These are phyloP conservation scores for Xylaria sp. DNA, from an alignment of 2,329 filamentous ascomycete genomes.

Conservation along the genomic window DNA sequence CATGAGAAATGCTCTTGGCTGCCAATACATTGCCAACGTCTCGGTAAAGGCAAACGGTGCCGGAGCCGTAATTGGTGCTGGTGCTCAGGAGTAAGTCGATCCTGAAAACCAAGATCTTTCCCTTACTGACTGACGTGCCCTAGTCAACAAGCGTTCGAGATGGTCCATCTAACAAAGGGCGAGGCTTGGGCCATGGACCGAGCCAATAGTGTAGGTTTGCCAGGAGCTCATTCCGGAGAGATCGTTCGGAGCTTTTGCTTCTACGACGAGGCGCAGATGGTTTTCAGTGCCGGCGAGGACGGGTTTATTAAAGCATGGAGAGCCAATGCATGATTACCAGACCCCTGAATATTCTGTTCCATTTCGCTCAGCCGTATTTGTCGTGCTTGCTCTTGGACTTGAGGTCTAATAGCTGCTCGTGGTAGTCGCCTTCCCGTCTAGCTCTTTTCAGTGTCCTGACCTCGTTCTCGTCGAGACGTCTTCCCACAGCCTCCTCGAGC, in stretches of 20 bases:
- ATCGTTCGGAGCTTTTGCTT: conserved; percentile 67
- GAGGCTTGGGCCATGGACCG: conserved; percentile 57
- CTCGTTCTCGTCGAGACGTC: conserved; percentile 80
- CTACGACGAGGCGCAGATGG: conserved; percentile 60
- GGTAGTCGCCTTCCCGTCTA: conserved; percentile 83
- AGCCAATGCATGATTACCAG: conserved; percentile 36
- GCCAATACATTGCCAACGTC: conserved; percentile 75
- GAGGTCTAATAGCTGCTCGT: conserved; percentile 82
- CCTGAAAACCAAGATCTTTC: not conserved
- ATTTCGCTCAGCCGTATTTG: conserved; percentile 62
- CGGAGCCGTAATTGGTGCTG: conserved; percentile 64
- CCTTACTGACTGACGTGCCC: conserved; percentile 13
- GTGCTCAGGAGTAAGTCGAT: conserved; percentile 65
- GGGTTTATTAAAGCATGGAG: conserved; percentile 61
- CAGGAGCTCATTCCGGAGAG: conserved; percentile 65
- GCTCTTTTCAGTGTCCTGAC: conserved; percentile 82
- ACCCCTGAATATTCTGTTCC: conserved; percentile 9
- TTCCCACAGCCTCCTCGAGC: conserved; percentile 78
- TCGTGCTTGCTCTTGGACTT: conserved; percentile 94
- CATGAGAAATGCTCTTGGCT: conserved; percentile 64
- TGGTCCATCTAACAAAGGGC: conserved; percentile 61
- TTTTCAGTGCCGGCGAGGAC: conserved; percentile 63
- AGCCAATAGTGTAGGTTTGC: conserved; percentile 60
- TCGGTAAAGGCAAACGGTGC: conserved; percentile 59
- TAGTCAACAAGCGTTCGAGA: conserved; percentile 60